A percentile compares a stretch with the other conserved stretches of the same genome.
These are phyloP conservation scores for Fusarium avenaceum DNA, from an alignment of 2,329 filamentous ascomycete genomes.

Conservation along the genomic window DNA sequence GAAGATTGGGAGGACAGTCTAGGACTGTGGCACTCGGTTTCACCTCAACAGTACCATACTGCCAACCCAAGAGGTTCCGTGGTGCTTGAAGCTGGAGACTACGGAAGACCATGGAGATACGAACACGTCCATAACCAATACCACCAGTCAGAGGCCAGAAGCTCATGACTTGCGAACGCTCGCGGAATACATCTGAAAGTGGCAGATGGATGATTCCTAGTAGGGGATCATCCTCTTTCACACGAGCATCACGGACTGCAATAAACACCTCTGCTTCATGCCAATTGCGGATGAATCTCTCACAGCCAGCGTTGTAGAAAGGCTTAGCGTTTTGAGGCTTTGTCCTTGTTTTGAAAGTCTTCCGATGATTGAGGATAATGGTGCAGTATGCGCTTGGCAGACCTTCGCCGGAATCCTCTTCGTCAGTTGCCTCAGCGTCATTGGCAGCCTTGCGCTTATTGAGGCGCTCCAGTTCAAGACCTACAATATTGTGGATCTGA, in stretches of 20 bases:
- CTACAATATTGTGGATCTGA: conserved; percentile 80
- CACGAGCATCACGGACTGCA: conserved; percentile 74
- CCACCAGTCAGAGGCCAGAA: conserved; percentile 78
- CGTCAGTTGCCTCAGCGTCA: conserved; percentile 63
- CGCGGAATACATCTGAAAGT: conserved; percentile 70
- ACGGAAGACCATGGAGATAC: conserved; percentile 80
- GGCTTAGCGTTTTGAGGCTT: conserved; percentile 84
- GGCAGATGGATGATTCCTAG: conserved; percentile 79
- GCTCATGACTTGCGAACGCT: conserved; percentile 74
- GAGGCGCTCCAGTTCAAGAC: conserved; percentile 71
- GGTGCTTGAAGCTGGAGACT: conserved; percentile 75
- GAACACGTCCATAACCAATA: conserved; percentile 76
- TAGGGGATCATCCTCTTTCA: conserved; percentile 77
- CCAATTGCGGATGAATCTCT: conserved; percentile 79
- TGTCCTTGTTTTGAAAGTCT: conserved; percentile 76
- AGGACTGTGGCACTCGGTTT: conserved; percentile 62
- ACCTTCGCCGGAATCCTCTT: conserved; percentile 73
- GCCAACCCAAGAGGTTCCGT: conserved; percentile 73
- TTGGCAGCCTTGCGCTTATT: conserved; percentile 67
- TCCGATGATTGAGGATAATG: conserved; percentile 80
- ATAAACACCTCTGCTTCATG: conserved; percentile 75
- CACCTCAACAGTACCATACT: conserved; percentile 78
- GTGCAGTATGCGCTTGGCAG: conserved; percentile 79
- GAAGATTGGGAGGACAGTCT: conserved; percentile 62
- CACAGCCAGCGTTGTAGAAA: conserved; percentile 82